Conservation (phyloP, 768 basidiomycete species). For the Chlorophyllum brunneum region DNA sequence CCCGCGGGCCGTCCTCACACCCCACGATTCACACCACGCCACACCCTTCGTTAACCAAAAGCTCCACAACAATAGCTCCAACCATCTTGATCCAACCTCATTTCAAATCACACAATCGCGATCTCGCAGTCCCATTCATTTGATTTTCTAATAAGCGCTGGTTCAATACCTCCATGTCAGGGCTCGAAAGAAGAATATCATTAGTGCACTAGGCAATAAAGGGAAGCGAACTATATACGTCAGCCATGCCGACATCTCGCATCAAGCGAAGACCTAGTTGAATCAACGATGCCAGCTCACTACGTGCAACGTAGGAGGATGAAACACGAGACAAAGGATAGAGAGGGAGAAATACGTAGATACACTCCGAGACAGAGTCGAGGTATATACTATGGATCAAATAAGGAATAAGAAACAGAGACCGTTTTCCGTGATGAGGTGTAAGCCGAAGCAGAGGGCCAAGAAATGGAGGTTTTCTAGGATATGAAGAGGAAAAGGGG, state of each 20-base stretch:
- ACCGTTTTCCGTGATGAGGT: not conserved
- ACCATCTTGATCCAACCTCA: no score
- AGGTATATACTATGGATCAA: not conserved
- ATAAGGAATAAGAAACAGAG: not conserved
- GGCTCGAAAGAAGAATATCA: not conserved
- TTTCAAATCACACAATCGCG: no score
- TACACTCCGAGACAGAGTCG: slow-evolving; percentile 2
- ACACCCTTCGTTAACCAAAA: no score
- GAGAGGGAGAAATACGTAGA: not conserved
- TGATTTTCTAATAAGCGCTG: not conserved
- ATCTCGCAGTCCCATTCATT: not conserved
- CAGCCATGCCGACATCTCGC: no score
- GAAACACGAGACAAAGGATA: not conserved
- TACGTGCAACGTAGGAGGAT: not conserved
- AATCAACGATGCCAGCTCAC: slow-evolving; percentile 7
- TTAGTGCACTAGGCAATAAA: slow-evolving; percentile 7
- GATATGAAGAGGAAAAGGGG: not conserved
- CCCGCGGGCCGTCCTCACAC: no score
- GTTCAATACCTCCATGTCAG: not conserved
- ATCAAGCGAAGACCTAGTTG: slow-evolving; percentile 2
- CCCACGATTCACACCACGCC: no score
- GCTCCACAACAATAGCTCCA: no score
- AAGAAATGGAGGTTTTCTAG: not conserved
- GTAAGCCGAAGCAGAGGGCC: not conserved
- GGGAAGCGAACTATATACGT: not conserved